phyloP scores from a whole-genome alignment of 2,329 filamentous ascomycete species.

The Alternaria metachromatica region DNA sequence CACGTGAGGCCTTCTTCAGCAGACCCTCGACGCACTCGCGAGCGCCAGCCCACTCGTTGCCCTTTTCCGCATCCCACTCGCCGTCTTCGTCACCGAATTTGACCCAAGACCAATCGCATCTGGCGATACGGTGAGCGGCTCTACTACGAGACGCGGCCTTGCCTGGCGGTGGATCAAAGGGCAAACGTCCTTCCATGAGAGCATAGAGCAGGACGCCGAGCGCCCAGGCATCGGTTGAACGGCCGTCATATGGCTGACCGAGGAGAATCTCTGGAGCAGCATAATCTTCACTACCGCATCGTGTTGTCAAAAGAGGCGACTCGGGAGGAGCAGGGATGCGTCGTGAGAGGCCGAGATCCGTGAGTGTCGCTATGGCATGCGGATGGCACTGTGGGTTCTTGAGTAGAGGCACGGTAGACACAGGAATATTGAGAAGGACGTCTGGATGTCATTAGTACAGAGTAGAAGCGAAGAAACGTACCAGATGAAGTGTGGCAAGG shows the following conservation, averaged over 20 bases:
- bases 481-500: constrained; percentile 12
- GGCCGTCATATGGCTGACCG: constrained; percentile 92
- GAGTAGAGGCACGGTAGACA: constrained; percentile 67
- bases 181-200: constrained; percentile 87
- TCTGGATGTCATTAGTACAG: constrained; percentile 62
- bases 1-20: constrained; percentile 78
- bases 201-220: constrained; percentile 92
- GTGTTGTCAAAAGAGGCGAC: constrained; percentile 87
- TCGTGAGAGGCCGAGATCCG: constrained; percentile 88
- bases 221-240: constrained; percentile 92
- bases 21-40: constrained; percentile 83
- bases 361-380: constrained; percentile 84
- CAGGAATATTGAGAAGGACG: constrained; percentile 85
- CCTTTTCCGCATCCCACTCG: constrained; percentile 78
- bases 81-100: constrained; percentile 83
- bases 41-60: constrained; percentile 73
- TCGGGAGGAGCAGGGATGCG: constrained; percentile 75
- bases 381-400: constrained; percentile 78
- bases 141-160: constrained; percentile 76
- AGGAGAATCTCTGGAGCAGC: constrained; percentile 96
- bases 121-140: constrained; percentile 91
- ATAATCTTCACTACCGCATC: constrained; percentile 96
- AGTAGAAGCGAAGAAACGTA: constrained; percentile 29
- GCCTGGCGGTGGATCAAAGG: constrained; percentile 87
- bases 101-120: constrained; percentile 95